Evolutionary conservation across 805 yeast genomes (phyloP), one percentile per base, ranked within the genome.

Genomic region (Starmerella etchellsii): DNA sequence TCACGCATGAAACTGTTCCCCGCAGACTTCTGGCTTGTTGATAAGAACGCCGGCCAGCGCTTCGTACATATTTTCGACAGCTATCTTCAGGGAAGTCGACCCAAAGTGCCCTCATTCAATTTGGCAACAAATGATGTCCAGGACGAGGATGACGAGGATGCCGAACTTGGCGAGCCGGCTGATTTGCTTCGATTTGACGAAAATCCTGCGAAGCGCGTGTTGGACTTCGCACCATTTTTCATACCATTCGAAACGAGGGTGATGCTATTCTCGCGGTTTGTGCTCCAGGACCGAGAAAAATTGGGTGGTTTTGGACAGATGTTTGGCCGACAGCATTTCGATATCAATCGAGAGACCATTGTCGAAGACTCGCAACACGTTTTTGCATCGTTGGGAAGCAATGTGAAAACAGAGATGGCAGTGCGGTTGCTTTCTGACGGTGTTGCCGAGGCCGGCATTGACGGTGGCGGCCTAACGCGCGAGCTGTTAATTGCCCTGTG

Each of bases 391-490:
- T 51, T 68, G 9, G 83, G 85, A 0, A 53, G 64, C 1, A 61
- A 62, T 3, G 71, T 87, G 56, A 84, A 81, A 52, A 55, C 68
- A 8, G 67, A 65, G 27, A 58, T 87, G 9, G 63, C 71, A 1
- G 84, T 91, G 2, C 68, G 69, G 14, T 85, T 91, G 54, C 64
- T 65, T 28, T 81, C 82, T 52, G 71, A 79, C 60, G 94, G 87
- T 2, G 64, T 63, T 14, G 71, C 65, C 27, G 97, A 88, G 56
- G 84, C 78, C 0, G 98, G 98, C 1, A 79, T 88, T 32, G 98
- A 88, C 58, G 98, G 98, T 7, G 98, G 97, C 11, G 98, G 98
- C 1, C 65, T 88, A 20, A 87, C 96, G 0, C 87, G 88, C 57
- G 98, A 88, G 54, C 76, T 91, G 47, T 62, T 88, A 41, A 84